A percentile compares a stretch with the other conserved stretches of the same genome.
These are phyloP conservation scores for Xerocomellus dryophilus DNA, from an alignment of 768 basidiomycete species.

Conservation along the genomic window DNA sequence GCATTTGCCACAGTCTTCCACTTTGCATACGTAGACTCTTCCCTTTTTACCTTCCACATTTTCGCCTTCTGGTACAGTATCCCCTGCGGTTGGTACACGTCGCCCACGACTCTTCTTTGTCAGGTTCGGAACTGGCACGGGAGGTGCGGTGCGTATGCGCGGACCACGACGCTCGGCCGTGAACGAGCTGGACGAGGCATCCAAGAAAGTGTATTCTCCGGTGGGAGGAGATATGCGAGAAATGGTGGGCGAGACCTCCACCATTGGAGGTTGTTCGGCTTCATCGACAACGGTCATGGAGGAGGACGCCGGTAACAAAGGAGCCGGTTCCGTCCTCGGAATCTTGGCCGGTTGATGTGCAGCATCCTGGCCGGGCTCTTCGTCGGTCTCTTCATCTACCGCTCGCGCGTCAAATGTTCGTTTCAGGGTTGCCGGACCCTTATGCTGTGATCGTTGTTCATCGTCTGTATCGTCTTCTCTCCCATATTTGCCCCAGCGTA, in stretches of 20 bases:
- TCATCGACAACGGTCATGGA: constrained; percentile 31
- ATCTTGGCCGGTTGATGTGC: constrained; percentile 25
- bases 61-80: constrained; percentile 25
- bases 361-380: constrained; percentile 26
- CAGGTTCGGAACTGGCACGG: constrained; percentile 71
- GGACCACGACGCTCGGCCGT: constrained; percentile 43
- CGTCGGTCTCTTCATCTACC: constrained; percentile 35
- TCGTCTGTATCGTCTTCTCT: constrained; percentile 31
- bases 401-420: constrained; percentile 35
- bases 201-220: constrained; percentile 35
- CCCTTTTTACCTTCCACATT: constrained; percentile 31
- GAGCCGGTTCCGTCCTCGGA: constrained; percentile 26
- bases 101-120: constrained; percentile 81
- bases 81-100: constrained; percentile 58
- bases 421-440: constrained; percentile 26
- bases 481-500: constrained; percentile 34
- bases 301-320: constrained; percentile 27
- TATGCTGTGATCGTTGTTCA: constrained; percentile 14
- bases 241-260: constrained; percentile 3
- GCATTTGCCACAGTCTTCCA: constrained; percentile 68
- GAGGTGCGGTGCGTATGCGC: constrained; percentile 53
- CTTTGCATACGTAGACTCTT: constrained; percentile 56
- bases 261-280: constrained; percentile 6
- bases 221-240: constrained; percentile 27
- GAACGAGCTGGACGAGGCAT: constrained; percentile 36